A percentile compares a stretch with the other conserved stretches of the same genome.
phyloP scores from a whole-genome alignment of 2,329 filamentous ascomycete genomes.

The Cryphonectria nitschkei region DNA sequence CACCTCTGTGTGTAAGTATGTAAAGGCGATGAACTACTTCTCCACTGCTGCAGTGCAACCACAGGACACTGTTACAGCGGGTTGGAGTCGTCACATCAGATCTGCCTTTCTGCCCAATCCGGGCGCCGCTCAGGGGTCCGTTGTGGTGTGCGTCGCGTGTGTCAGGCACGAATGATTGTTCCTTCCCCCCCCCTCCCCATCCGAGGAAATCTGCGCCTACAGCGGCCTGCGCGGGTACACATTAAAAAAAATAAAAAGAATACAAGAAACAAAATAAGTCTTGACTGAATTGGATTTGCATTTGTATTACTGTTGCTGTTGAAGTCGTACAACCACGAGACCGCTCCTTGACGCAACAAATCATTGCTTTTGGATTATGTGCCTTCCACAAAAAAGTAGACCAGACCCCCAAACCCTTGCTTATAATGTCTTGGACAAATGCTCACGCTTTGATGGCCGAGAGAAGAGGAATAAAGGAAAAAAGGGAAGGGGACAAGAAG shows the following conservation, averaged over 20 bases:
- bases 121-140: not conserved
- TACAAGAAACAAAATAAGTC: not conserved
- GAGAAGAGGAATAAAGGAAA: no score
- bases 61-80: not conserved
- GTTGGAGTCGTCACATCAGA: not conserved
- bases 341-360: not conserved
- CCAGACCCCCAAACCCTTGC: no score
- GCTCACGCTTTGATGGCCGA: not conserved
- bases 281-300: not conserved
- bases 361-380: not conserved
- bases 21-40: not conserved
- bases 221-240: constrained; percentile 5
- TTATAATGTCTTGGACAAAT: not conserved
- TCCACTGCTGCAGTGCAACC: not conserved
- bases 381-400: no score
- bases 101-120: constrained; percentile 1
- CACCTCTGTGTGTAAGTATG: not conserved
- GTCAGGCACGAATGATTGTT: not conserved
- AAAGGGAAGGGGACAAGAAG: no score
- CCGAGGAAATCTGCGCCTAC: not conserved
- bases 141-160: not conserved
- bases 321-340: not conserved
- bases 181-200: no score
- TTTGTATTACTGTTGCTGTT: not conserved
- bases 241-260: not conserved